Evolutionary conservation across 345 rosid species (phyloP).

Genomic region (Hevea brasiliensis): DNA sequence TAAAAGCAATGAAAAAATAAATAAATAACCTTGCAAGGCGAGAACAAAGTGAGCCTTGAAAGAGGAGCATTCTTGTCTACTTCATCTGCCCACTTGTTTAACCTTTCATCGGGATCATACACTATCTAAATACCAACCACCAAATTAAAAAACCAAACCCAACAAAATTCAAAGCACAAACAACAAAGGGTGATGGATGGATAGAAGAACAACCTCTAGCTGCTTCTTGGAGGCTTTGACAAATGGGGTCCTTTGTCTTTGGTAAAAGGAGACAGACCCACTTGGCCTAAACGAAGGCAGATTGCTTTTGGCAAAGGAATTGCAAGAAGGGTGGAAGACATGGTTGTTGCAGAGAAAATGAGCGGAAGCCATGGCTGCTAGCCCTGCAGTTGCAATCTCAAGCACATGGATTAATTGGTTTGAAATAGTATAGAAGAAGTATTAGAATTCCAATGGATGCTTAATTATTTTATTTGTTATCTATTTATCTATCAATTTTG

Average conservation of each 20-base stretch:
- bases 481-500: background rate
- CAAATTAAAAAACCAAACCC: background rate
- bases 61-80: conserved; percentile 84
- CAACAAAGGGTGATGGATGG: background rate
- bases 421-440: background rate
- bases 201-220: conserved; percentile 46
- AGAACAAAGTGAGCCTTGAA: conserved; percentile 86
- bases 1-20: background rate
- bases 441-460: background rate
- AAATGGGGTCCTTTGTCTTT: conserved; percentile 32
- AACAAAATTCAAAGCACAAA: background rate
- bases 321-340: conserved; percentile 25
- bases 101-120: conserved; percentile 79
- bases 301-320: conserved; percentile 32
- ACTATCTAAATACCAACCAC: conserved; percentile 51
- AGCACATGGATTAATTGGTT: background rate
- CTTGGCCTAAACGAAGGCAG: conserved; percentile 22
- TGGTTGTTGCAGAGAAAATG: conserved; percentile 48
- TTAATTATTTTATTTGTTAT: background rate
- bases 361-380: conserved; percentile 44
- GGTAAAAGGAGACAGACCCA: conserved; percentile 26
- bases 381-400: background rate
- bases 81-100: conserved; percentile 70
- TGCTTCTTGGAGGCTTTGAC: conserved; percentile 56
- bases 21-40: conserved; percentile 84